Evolutionary conservation across 768 basidiomycete species (phyloP).

Genomic region (Lactarius hengduanensis): DNA sequence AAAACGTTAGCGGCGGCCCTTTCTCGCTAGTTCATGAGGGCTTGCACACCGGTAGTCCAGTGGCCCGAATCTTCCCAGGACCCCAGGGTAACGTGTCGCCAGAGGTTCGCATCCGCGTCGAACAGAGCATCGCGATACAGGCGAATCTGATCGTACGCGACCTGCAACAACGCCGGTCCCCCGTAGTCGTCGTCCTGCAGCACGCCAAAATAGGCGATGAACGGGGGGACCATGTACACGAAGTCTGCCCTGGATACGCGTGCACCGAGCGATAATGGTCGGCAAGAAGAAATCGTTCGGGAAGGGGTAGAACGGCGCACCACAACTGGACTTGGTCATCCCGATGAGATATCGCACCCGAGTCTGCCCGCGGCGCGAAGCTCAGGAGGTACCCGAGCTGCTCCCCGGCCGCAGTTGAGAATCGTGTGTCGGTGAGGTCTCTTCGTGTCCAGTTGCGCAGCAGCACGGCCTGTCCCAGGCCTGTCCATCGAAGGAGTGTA

Average conservation of each 20-base stretch:
- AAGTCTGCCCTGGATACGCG: constrained; percentile 49
- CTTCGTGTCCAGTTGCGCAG: constrained; percentile 52
- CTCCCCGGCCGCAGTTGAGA: constrained; percentile 42
- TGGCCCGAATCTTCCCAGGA: constrained; percentile 46
- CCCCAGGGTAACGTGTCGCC: constrained; percentile 56
- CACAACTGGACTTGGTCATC: constrained; percentile 53
- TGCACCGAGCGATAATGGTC: neutral
- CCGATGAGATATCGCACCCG: constrained; percentile 62
- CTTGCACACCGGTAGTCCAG: constrained; percentile 53
- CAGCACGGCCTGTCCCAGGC: constrained; percentile 52
- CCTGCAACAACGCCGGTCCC: constrained; percentile 41
- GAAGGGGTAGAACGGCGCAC: constrained; percentile 33
- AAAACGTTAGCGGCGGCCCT: constrained; percentile 5
- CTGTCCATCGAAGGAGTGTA: constrained; percentile 31
- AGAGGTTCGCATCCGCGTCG: constrained; percentile 46
- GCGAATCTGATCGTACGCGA: constrained; percentile 54
- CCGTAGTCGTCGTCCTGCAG: constrained; percentile 40
- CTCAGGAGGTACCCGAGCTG: constrained; percentile 52
- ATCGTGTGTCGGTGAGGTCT: constrained; percentile 37
- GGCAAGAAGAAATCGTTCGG: neutral
- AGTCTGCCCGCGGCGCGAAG: constrained; percentile 42
- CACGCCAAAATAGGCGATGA: constrained; percentile 64
- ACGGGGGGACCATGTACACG: constrained; percentile 62
- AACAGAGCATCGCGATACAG: constrained; percentile 56
- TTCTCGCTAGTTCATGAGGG: neutral